A percentile compares a stretch with the other conserved stretches of the same genome.
Evolutionary conservation across 2,329 filamentous ascomycete genomes (phyloP).

Genomic region (Aspergillus flavus): DNA sequence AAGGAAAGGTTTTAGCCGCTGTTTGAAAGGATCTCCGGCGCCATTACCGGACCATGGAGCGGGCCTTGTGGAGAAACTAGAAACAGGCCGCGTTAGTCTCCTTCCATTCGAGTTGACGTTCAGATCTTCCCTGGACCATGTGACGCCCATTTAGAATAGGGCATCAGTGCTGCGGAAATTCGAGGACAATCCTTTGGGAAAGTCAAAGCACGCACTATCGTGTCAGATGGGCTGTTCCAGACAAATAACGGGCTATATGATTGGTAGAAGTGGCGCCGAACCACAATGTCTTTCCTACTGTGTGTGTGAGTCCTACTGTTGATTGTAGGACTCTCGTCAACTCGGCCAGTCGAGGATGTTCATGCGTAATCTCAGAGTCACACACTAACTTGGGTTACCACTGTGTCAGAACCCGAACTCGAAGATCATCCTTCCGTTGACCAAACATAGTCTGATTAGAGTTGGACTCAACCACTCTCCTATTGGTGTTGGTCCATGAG

Average conservation of each 20-base stretch:
- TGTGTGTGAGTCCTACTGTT: not conserved
- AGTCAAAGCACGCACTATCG: not conserved
- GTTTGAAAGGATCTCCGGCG: constrained; percentile 4
- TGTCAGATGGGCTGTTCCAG: not conserved
- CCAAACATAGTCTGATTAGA: not conserved
- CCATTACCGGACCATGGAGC: constrained; percentile 1
- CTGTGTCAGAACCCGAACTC: not conserved
- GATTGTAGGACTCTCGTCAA: not conserved
- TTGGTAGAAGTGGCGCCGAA: not conserved
- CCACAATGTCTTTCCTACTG: not conserved
- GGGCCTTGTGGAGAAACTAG: constrained; percentile 8
- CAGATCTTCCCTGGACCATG: constrained; percentile 5
- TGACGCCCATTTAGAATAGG: constrained; percentile 5
- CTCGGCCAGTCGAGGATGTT: not conserved
- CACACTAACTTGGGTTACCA: not conserved
- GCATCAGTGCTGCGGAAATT: not conserved
- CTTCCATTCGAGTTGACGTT: not conserved
- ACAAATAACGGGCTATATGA: not conserved
- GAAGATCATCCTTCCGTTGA: not conserved
- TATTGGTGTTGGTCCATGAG: not conserved
- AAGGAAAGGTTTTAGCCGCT: not conserved
- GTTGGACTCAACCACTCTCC: not conserved
- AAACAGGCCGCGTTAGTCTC: constrained; percentile 6
- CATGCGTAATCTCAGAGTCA: constrained; percentile 1
- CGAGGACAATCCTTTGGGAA: not conserved